Evolutionary conservation across 1,139 yeast species (phyloP).

Genomic region (Magnusiomyces suaveolens): DNA sequence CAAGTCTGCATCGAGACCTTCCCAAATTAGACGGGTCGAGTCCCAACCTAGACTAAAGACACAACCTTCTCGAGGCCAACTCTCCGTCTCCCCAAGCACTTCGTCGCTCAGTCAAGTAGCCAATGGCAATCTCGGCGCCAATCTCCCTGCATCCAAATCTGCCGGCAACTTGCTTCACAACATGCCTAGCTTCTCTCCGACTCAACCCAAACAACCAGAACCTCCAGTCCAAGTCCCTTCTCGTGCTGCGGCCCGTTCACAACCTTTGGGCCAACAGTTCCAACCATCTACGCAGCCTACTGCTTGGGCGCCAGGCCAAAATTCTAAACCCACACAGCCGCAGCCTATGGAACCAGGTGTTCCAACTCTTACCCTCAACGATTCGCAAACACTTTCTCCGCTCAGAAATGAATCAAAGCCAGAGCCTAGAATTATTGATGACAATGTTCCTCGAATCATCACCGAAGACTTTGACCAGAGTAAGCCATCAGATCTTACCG

Average conservation of each 20-base stretch:
- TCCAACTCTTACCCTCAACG: not conserved
- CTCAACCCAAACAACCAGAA: not conserved
- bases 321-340: not conserved
- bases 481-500: not conserved
- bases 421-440: not conserved
- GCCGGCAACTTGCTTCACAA: not conserved
- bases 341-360: conserved; percentile 1
- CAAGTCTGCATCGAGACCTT: not conserved
- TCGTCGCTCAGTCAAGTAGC: not conserved
- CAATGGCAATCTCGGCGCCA: not conserved
- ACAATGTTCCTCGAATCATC: conserved; percentile 84
- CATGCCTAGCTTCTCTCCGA: not conserved
- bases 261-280: too few relatives aligned
- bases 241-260: too few relatives aligned
- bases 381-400: not conserved
- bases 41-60: not conserved
- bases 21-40: not conserved
- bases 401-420: not conserved
- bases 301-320: not conserved
- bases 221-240: too few relatives aligned
- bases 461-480: conserved; percentile 42
- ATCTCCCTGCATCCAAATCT: not conserved
- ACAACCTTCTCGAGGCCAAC: not conserved
- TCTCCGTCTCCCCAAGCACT: not conserved
- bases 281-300: too few relatives aligned